These are phyloP conservation scores for Penicillium sp. DNA, from an alignment of 2,329 filamentous ascomycete species.

Conservation along the genomic window DNA sequence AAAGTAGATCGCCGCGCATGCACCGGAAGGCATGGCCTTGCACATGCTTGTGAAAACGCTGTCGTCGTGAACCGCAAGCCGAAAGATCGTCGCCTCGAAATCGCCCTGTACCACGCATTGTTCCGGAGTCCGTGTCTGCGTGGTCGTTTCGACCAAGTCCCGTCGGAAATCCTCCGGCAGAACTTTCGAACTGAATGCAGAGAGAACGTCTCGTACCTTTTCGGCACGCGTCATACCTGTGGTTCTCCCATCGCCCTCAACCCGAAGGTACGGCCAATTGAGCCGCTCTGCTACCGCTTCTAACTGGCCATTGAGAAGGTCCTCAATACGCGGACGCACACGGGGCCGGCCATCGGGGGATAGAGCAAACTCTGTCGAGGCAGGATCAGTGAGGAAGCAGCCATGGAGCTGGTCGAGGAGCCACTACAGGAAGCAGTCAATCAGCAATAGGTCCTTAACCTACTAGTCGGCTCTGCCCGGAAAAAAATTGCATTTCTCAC, in stretches of 20 bases:
- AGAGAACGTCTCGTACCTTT: constrained; percentile 50
- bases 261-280: constrained; percentile 41
- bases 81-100: constrained; percentile 51
- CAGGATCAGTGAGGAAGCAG: constrained; percentile 36
- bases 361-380: constrained; percentile 35
- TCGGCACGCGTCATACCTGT: constrained; percentile 42
- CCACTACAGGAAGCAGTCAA: constrained; percentile 38
- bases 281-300: constrained; percentile 38
- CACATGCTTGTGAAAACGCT: constrained; percentile 47
- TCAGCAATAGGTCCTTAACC: constrained; percentile 7
- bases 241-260: constrained; percentile 26
- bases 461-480: neutral
- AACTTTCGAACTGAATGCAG: constrained; percentile 45
- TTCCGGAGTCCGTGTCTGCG: constrained; percentile 40
- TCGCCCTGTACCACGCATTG: constrained; percentile 51
- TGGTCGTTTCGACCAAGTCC: constrained; percentile 44
- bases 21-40: constrained; percentile 47
- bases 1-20: constrained; percentile 49
- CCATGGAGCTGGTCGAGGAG: constrained; percentile 47
- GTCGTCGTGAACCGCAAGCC: constrained; percentile 50
- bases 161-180: constrained; percentile 49
- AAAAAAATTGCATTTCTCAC: constrained; percentile 17
- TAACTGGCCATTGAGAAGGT: constrained; percentile 38
- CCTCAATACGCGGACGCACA: constrained; percentile 36
- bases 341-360: constrained; percentile 38